These are phyloP conservation scores for Chenopodium suecicum DNA, from an alignment of 148 eudicot species.

Conservation along the genomic window DNA sequence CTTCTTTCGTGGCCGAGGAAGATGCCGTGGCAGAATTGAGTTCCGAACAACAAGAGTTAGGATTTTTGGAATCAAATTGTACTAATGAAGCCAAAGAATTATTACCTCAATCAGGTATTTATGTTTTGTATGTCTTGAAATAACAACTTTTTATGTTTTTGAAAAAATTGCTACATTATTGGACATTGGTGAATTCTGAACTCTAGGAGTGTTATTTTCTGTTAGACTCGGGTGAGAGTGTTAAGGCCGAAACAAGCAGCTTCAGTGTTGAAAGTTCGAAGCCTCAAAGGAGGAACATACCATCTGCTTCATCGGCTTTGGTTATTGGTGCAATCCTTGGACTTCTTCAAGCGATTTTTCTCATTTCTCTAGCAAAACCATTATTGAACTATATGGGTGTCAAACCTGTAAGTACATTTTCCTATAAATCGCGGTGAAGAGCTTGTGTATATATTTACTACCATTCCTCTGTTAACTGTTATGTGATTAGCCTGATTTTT, in stretches of 20 bases:
- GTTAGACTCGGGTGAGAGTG: conserved; percentile 24
- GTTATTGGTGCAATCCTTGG: conserved; percentile 66
- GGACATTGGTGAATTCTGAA: background rate
- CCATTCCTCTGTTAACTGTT: background rate
- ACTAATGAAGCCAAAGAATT: conserved; percentile 52
- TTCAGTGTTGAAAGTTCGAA: conserved; percentile 19
- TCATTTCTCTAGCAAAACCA: conserved; percentile 56
- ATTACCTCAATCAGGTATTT: conserved; percentile 42
- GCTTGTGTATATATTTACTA: background rate
- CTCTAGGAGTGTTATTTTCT: background rate
- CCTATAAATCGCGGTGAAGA: background rate
- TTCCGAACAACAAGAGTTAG: conserved; percentile 29
- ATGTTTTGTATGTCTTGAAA: background rate
- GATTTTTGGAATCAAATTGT: conserved; percentile 37
- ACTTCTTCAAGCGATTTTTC: conserved; percentile 58
- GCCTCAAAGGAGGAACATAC: conserved; percentile 50
- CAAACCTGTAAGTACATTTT: conserved; percentile 47
- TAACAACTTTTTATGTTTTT: background rate
- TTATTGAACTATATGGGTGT: conserved; percentile 68
- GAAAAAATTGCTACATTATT: background rate
- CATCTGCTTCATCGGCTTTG: conserved; percentile 86
- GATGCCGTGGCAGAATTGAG: conserved; percentile 39
- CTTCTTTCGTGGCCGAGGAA: conserved; percentile 92
- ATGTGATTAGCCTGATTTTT: background rate
- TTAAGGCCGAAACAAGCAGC: conserved; percentile 16